Conservation (phyloP, 305 asterid species). For the Solanum chacoense region DNA sequence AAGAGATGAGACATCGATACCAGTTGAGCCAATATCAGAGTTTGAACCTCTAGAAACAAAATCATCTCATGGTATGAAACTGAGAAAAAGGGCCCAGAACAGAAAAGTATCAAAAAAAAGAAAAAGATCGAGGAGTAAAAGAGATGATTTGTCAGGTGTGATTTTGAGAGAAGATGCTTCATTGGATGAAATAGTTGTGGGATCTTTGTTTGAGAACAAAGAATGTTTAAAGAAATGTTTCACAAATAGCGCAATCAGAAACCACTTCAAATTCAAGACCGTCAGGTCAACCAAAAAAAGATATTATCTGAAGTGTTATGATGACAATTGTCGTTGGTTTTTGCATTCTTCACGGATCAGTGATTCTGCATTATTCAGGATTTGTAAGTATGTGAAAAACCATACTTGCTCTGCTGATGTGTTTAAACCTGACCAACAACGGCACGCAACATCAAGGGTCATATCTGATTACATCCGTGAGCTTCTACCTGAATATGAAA, state of each 20-base stretch:
- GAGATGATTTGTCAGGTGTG: not conserved
- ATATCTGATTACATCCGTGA: slow-evolving; percentile 1
- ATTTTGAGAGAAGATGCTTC: slow-evolving; percentile 4
- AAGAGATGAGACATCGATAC: slow-evolving; percentile 3
- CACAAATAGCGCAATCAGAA: not conserved
- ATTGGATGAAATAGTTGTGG: slow-evolving; percentile 1
- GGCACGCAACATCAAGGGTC: slow-evolving; percentile 2
- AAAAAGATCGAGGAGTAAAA: not conserved
- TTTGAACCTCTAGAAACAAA: not conserved
- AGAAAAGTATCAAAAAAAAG: not conserved
- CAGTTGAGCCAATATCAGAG: not conserved
- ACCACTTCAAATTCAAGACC: slow-evolving; percentile 1
- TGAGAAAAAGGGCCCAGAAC: not conserved
- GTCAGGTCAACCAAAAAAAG: slow-evolving; percentile 1
- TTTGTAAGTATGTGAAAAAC: not conserved
- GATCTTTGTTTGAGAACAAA: not conserved
- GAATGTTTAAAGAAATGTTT: slow-evolving; percentile 3
- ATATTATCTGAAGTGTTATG: not conserved
- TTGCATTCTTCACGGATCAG: not conserved
- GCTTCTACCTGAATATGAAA: slow-evolving; percentile 1
- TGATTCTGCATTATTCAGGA: not conserved
- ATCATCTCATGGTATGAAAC: not conserved
- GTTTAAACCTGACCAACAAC: slow-evolving; percentile 3
- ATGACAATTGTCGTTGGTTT: not conserved
- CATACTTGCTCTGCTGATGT: slow-evolving; percentile 6